These are phyloP conservation scores for Beauveria caledonica DNA, from an alignment of 2,329 filamentous ascomycete species.

Conservation along the genomic window DNA sequence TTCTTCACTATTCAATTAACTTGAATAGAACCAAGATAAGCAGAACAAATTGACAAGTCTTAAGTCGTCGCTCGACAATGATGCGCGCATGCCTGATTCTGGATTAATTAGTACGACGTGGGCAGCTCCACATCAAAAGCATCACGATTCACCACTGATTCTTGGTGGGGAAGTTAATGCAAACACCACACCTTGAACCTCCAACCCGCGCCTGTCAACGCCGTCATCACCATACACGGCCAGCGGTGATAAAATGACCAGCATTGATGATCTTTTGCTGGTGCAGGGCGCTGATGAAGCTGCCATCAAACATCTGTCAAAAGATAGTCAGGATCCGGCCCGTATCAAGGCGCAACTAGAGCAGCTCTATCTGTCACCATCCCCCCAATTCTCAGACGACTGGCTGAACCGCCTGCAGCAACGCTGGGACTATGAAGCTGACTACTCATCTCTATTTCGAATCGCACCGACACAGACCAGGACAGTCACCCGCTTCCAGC, in stretches of 20 bases:
- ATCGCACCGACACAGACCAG: constrained; percentile 86
- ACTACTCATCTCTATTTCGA: constrained; percentile 77
- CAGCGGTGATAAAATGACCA: constrained; percentile 20
- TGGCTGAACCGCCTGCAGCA: constrained; percentile 90
- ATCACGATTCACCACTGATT: background rate
- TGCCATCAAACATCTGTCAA: constrained; percentile 10
- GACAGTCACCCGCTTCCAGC: constrained; percentile 86
- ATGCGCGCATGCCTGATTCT: background rate
- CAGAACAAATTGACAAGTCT: no score
- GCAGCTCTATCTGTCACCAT: constrained; percentile 68
- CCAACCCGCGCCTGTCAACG: background rate
- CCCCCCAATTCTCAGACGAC: constrained; percentile 66
- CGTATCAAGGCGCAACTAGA: constrained; percentile 65
- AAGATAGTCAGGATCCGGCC: constrained; percentile 38
- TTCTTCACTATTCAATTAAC: no score
- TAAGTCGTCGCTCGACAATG: no score
- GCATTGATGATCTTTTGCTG: constrained; percentile 28
- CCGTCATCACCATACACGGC: background rate
- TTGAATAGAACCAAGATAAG: no score
- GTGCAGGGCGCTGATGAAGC: constrained; percentile 18
- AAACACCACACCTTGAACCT: constrained; percentile 20
- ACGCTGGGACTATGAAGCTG: constrained; percentile 72
- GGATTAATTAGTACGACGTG: background rate
- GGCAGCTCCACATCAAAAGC: constrained; percentile 1
- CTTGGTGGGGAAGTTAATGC: constrained; percentile 12